Conservation (phyloP, 345 rosid species). For the Aegle marmelos region DNA sequence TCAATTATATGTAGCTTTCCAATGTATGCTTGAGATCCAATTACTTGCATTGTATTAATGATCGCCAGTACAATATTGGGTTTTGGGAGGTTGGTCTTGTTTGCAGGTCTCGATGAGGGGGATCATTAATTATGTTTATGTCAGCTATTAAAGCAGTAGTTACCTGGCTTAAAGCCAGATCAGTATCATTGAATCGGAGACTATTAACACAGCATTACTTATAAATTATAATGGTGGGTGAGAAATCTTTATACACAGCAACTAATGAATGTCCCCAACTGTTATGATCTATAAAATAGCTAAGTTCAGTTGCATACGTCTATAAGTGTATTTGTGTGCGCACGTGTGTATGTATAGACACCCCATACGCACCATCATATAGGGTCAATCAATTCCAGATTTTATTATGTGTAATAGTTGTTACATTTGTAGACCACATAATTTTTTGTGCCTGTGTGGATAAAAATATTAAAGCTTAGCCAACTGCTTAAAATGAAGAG, state of each 20-base stretch:
- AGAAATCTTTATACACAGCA: neutral
- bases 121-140: neutral
- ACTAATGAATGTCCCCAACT: neutral
- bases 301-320: no score
- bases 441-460: neutral
- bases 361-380: neutral
- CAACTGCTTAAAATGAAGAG: neutral
- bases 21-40: neutral
- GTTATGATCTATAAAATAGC: no score
- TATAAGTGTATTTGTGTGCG: no score
- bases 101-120: neutral
- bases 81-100: neutral
- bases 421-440: neutral
- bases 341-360: no score
- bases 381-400: neutral
- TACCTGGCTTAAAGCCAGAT: neutral
- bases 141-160: neutral
- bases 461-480: neutral
- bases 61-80: neutral
- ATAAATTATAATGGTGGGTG: neutral
- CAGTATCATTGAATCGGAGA: neutral
- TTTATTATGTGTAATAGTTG: neutral
- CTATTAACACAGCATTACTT: neutral
- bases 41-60: neutral
- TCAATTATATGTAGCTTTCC: neutral